These are phyloP conservation scores for Diaporthe eres DNA, from an alignment of 2,329 filamentous ascomycete species.

Conservation along the genomic window DNA sequence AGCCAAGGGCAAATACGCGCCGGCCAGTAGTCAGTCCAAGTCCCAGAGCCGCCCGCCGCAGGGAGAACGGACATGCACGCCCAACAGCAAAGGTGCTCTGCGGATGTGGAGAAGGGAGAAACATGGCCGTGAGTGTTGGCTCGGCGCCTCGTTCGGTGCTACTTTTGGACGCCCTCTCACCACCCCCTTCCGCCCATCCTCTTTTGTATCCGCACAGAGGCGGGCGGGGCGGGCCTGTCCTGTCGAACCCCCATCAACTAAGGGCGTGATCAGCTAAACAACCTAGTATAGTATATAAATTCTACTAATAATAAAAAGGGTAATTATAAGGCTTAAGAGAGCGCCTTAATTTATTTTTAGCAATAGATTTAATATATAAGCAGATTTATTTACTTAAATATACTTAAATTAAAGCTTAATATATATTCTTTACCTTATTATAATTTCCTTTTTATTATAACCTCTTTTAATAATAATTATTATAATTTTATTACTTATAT, in stretches of 20 bases:
- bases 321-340: no score
- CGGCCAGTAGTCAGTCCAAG: not conserved
- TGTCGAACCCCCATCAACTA: not conserved
- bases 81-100: not conserved
- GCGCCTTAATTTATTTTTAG: no score
- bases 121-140: not conserved
- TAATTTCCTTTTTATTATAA: no score
- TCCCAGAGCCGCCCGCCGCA: slow-evolving; percentile 1
- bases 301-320: no score
- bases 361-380: no score
- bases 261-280: no score
- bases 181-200: not conserved
- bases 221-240: not conserved
- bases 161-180: not conserved
- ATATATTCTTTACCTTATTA: no score
- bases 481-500: no score
- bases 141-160: slow-evolving; percentile 14
- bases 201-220: not conserved
- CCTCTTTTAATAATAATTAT: no score
- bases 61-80: not conserved
- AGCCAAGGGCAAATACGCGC: not conserved
- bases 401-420: no score
- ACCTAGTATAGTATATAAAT: no score
- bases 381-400: no score
- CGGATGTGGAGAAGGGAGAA: not conserved